Conservation (phyloP, 805 yeast genomes). For the Zygosaccharomyces kombuchaensis region DNA sequence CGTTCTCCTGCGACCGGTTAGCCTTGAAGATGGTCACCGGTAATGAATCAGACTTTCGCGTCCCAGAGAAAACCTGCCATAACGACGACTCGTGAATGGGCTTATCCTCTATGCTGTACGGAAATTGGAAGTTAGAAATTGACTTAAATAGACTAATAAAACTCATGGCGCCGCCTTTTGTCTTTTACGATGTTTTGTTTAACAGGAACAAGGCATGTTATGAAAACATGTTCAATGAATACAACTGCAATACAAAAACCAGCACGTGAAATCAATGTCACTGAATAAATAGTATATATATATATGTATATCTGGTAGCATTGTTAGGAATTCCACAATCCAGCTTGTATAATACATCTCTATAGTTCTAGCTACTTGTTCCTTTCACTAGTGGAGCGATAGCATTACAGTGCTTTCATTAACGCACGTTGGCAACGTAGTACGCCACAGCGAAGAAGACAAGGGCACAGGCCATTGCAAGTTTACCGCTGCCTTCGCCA, state of each 20-base stretch:
- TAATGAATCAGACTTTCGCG: conserved; percentile 26
- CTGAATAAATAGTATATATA: conserved; percentile 9
- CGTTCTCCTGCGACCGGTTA: conserved; percentile 12
- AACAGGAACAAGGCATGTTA: background rate
- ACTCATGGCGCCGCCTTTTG: conserved; percentile 23
- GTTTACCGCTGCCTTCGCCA: conserved; percentile 66
- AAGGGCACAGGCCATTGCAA: conserved; percentile 76
- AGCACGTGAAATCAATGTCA: conserved; percentile 9
- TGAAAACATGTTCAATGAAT: conserved; percentile 1
- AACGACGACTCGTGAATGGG: conserved; percentile 22
- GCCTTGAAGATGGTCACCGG: conserved; percentile 31
- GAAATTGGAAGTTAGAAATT: conserved; percentile 32
- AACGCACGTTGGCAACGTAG: conserved; percentile 19
- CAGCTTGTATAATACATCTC: conserved; percentile 6
- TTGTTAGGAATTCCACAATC: background rate
- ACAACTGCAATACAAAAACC: background rate
- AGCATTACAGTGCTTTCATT: background rate
- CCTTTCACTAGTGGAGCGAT: background rate
- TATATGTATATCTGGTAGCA: conserved; percentile 7
- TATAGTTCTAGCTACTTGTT: background rate
- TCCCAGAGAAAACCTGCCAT: conserved; percentile 30
- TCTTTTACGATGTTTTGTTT: background rate
- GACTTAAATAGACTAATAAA: conserved; percentile 30
- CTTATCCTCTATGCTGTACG: conserved; percentile 25
- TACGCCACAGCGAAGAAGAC: conserved; percentile 29